phyloP scores from a whole-genome alignment of 495 filamentous ascomycete genomes.

The Tricharina praecox region DNA sequence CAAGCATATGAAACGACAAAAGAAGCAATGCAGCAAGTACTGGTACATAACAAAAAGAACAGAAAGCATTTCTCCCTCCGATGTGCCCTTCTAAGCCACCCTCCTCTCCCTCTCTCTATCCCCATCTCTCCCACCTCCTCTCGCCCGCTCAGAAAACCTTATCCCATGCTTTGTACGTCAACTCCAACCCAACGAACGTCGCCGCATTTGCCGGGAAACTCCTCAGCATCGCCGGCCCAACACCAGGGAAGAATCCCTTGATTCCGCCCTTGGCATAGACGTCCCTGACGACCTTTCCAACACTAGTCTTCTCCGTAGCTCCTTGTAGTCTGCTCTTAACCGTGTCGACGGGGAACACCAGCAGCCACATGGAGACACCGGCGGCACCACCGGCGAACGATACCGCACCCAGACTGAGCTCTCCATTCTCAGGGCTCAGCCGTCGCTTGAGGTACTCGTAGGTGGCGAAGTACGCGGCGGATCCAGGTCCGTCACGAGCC shows the following conservation, averaged over 20 bases:
- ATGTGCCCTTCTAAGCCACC: no score
- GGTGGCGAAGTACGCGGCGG: constrained; percentile 86
- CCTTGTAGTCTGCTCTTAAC: constrained; percentile 90
- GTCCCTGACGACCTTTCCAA: constrained; percentile 59
- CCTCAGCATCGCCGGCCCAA: constrained; percentile 79
- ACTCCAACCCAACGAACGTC: constrained; percentile 54
- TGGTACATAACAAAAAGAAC: no score
- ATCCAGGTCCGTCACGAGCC: constrained; percentile 81
- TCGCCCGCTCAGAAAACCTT: constrained; percentile 39
- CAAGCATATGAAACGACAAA: no score
- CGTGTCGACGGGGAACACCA: constrained; percentile 94
- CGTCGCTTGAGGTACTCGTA: constrained; percentile 87
- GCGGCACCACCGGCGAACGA: constrained; percentile 73
- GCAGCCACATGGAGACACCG: constrained; percentile 97
- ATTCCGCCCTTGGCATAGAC: constrained; percentile 64
- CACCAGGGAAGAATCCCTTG: constrained; percentile 94
- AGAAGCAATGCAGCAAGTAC: no score
- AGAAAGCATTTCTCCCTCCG: no score
- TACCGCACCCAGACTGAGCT: constrained; percentile 68
- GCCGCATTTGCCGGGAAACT: constrained; percentile 89
- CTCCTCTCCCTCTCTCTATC: no score
- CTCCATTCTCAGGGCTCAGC: constrained; percentile 69
- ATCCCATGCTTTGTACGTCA: constrained; percentile 68
- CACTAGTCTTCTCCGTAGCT: constrained; percentile 68
- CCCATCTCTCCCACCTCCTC: background rate